Evolutionary conservation across 306 rosid genomes (phyloP), one percentile per base, ranked within the genome.

Genomic region (peach (Prunus persica)): DNA sequence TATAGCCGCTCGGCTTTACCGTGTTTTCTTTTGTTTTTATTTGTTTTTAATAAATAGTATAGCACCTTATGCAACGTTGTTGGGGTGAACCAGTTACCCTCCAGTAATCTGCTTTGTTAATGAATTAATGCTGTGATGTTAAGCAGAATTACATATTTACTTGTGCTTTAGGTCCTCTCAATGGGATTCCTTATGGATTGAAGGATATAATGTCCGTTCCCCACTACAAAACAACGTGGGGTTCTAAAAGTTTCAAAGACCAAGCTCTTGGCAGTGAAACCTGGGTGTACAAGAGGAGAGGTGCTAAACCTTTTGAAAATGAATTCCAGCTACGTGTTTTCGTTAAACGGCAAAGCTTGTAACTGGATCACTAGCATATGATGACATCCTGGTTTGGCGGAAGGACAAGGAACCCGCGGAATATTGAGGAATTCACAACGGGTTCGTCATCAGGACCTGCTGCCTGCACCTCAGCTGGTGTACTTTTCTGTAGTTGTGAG

Each of bases 361-460:
- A 78, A 22, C 93, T 58, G 93, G 96, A 75, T 86, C 90, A 13
- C 82, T 93, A 81, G 97, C 96, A 60, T 93, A 89, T 77, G 92
- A 93, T 80, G 97, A 91, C 79, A 84, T 93, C 67, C 67, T 89
- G 93, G 98, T 93, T 89, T 67, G 96, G 96, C 11, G 93, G 97
- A 15, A 82, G 96, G 84, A 89, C 97, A 5, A 90, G 93, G 79
- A 91, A 89, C 58, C 91, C 90, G 12, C 89, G 97, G 98, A 93
- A 89, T 77, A 87, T 93, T 38, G 84, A 85, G 81, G 93, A 93
- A 69, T 91, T 89, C 81, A 74, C 92, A 45, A 89, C 91, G 0
- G 89, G 98, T 30, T 93, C 96, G 76, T 91, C 98, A 76, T 90
- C 92, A 38, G 96, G 96, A 49, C 97, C 88, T n/a, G 91, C 92